Evolutionary conservation across 768 basidiomycete genomes (phyloP).

Genomic region (Floccularia luteovirens): DNA sequence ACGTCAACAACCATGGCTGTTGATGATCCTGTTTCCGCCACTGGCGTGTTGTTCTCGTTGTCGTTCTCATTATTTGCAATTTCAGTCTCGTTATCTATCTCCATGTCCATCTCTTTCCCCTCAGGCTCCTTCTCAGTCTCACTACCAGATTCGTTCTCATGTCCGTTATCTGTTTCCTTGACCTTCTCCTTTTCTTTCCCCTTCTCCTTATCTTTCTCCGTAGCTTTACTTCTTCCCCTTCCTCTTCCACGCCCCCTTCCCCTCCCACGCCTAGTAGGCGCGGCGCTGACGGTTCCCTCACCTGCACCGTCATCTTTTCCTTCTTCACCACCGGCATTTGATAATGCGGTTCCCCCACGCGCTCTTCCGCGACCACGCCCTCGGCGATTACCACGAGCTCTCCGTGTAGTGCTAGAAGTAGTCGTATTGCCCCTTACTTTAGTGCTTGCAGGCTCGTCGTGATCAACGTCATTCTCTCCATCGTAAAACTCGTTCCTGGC

Average conservation of each 20-base stretch:
- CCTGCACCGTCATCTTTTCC: conserved; percentile 11
- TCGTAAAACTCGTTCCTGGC: conserved; percentile 70
- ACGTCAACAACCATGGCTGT: too few species aligned
- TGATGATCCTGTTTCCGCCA: too few species aligned
- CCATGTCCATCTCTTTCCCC: too few species aligned
- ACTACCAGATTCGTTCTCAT: too few species aligned
- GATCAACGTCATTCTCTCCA: conserved; percentile 62
- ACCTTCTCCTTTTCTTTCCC: conserved; percentile 11
- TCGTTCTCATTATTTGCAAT: too few species aligned
- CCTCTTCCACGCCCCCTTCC: conserved; percentile 27
- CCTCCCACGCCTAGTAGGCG: conserved; percentile 19
- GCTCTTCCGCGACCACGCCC: conserved; percentile 18
- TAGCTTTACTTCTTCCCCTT: conserved; percentile 23
- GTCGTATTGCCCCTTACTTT: conserved; percentile 12
- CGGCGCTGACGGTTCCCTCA: conserved; percentile 4
- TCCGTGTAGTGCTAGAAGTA: conserved; percentile 8
- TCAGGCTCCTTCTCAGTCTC: too few species aligned
- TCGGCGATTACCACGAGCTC: conserved; percentile 18
- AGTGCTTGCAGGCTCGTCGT: conserved; percentile 20
- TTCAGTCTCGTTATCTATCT: too few species aligned
- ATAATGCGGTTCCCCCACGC: conserved; percentile 9
- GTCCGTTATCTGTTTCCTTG: too few species aligned
- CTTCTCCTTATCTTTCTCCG: conserved; percentile 20
- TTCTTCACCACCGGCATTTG: conserved; percentile 5
- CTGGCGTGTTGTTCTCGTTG: too few species aligned